These are phyloP conservation scores for Bryum argenteum DNA, from an alignment of 225 moss, liverwort and hornwort species.

Conservation along the genomic window DNA sequence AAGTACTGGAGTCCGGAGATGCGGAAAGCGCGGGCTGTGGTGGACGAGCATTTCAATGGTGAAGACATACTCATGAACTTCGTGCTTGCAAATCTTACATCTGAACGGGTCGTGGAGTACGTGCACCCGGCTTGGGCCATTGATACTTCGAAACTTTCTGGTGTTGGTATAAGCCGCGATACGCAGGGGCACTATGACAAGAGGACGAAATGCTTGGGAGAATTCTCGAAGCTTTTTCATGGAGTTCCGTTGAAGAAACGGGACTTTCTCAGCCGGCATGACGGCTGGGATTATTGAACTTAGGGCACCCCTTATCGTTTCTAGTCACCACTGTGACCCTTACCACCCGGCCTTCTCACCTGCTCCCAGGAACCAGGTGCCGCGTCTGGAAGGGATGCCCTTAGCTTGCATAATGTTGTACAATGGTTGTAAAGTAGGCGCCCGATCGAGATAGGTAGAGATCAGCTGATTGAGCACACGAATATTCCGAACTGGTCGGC, in stretches of 20 bases:
- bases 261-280: conserved; percentile 62
- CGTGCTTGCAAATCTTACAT: conserved; percentile 60
- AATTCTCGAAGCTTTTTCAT: conserved; percentile 61
- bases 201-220: conserved; percentile 66
- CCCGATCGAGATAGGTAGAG: no score
- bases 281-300: conserved; percentile 88
- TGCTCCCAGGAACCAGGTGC: no score
- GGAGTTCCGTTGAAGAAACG: conserved; percentile 73
- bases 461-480: conserved; percentile 7
- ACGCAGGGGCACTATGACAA: conserved; percentile 75
- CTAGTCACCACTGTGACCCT: no score
- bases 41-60: conserved; percentile 84
- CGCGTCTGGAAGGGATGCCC: no score
- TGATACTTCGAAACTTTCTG: conserved; percentile 85
- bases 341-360: no score
- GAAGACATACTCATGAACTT: conserved; percentile 97
- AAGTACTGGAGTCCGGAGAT: conserved; percentile 67
- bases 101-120: conserved; percentile 63
- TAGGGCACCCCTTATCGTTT: no score
- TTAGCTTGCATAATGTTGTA: no score
- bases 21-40: conserved; percentile 60
- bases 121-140: conserved; percentile 89
- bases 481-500: neutral
- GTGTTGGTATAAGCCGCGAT: conserved; percentile 77
- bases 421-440: no score